A percentile compares a stretch with the other conserved stretches of the same genome.
phyloP scores from a whole-genome alignment of 2,329 filamentous ascomycete species.

The Alternaria consortialis region DNA sequence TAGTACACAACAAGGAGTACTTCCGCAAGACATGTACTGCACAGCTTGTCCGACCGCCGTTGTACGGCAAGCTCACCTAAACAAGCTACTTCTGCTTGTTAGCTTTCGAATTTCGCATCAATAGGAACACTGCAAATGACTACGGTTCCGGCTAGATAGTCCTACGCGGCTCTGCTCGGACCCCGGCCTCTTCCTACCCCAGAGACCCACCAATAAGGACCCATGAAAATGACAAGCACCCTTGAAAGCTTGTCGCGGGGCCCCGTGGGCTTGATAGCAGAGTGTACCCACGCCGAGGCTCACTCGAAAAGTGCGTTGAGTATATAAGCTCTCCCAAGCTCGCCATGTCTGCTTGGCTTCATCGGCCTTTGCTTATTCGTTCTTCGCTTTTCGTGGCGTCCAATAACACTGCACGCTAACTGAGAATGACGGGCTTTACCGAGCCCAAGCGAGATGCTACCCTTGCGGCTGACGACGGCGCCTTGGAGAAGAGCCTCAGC shows the following conservation, averaged over 20 bases:
- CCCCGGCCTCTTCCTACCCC: background rate
- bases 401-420: constrained; percentile 6
- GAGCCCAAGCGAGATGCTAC: constrained; percentile 13
- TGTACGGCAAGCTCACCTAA: background rate
- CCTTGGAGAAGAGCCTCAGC: constrained; percentile 11
- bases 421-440: constrained; percentile 16
- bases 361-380: constrained; percentile 18
- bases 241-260: constrained; percentile 29
- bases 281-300: constrained; percentile 13
- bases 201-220: constrained; percentile 19
- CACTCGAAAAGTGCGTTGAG: background rate
- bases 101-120: constrained; percentile 13
- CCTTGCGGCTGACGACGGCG: constrained; percentile 1
- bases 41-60: background rate
- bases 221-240: constrained; percentile 17
- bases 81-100: background rate
- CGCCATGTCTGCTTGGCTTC: constrained; percentile 9
- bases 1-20: constrained; percentile 2
- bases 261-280: constrained; percentile 24
- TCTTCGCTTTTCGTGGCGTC: constrained; percentile 18
- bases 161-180: constrained; percentile 9
- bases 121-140: constrained; percentile 13
- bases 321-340: constrained; percentile 22
- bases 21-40: background rate
- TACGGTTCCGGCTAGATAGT: constrained; percentile 5